Base-by-base conservation (phyloP, 371 early-diverging fungal genomes). In the Mortierella sp. region DNA sequence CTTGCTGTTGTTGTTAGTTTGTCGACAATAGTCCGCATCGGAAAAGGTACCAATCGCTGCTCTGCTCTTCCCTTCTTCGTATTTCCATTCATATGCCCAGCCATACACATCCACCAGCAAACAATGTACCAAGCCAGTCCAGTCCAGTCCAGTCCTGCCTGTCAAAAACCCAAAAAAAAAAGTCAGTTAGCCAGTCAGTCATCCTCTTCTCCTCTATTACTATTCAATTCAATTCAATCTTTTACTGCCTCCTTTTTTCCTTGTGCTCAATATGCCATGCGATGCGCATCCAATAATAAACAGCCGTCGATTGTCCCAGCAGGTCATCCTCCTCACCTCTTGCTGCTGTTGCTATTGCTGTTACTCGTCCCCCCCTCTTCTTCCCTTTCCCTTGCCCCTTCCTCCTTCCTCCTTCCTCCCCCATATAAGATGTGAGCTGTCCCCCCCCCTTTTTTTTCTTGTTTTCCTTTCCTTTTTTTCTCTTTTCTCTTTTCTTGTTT, bases 381-480 rank as follows among this genome's bases (percentile, higher is more conserved):
- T n/a, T n/a, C 21, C 46, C 60, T 4, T 12, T 24, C 60, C 58
- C 56, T 70, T 49, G n/a, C 32, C 35, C 48, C 29, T 70, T 56
- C 54, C 5, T 49, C 32, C 72, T 27, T 54, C 54, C 41, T 71
- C 58, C 11, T 32, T 10, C 60, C 14, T 24, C 60, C 29, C 32
- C 60, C 63, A 32, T 63, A 63, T 38, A 65, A 65, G 65, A 18
- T 58, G 24, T 29, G 43, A 58, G 4, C 41, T 70, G 16, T 51
- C 46, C 74, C 43, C 71, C 73, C 70, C 38, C 71, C 43, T 77
- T 60, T 74, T 71, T 71, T 81, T 71, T 56, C 51, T 73, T 56
- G 78, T 35, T 48, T 73, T 51, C 70, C 58, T 49, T 76, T 65
- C 2, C 32, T 32, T 68, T 63, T 72, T 74, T 71, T 71, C 71